Conservation (phyloP, 805 yeast genomes). For the Myxozyma sirexii region DNA sequence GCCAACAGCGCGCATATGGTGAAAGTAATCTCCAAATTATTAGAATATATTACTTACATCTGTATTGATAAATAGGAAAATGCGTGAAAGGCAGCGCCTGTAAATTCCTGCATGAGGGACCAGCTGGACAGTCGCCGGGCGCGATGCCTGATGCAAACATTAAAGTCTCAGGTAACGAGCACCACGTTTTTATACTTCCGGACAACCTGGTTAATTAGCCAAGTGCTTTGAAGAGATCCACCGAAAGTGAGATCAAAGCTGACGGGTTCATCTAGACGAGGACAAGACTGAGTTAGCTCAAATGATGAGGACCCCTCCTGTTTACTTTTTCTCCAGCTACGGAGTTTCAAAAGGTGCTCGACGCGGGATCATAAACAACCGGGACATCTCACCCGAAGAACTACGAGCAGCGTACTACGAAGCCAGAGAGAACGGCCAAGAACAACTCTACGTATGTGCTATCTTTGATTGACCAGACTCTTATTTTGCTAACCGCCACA, state of each 20-base stretch:
- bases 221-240: neutral
- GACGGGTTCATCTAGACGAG: neutral
- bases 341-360: slow-evolving; percentile 7
- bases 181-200: too few species aligned
- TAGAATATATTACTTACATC: neutral
- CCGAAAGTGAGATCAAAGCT: neutral
- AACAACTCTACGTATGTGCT: slow-evolving; percentile 13
- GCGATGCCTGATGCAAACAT: neutral
- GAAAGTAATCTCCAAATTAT: neutral
- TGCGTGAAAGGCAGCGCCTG: slow-evolving; percentile 5
- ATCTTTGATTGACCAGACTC: neutral
- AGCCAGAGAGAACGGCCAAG: slow-evolving; percentile 1
- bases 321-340: slow-evolving; percentile 8
- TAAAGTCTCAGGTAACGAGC: neutral
- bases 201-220: too few species aligned
- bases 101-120: slow-evolving; percentile 5
- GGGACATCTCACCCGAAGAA: slow-evolving; percentile 27
- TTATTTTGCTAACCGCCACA: neutral
- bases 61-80: neutral
- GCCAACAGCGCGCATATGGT: neutral
- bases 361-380: slow-evolving; percentile 8
- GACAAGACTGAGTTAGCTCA: slow-evolving; percentile 2
- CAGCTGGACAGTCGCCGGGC: neutral
- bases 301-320: slow-evolving; percentile 14
- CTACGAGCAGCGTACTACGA: slow-evolving; percentile 13